Conservation (phyloP, 441 rosid genomes). For the Erodium trifolium region DNA sequence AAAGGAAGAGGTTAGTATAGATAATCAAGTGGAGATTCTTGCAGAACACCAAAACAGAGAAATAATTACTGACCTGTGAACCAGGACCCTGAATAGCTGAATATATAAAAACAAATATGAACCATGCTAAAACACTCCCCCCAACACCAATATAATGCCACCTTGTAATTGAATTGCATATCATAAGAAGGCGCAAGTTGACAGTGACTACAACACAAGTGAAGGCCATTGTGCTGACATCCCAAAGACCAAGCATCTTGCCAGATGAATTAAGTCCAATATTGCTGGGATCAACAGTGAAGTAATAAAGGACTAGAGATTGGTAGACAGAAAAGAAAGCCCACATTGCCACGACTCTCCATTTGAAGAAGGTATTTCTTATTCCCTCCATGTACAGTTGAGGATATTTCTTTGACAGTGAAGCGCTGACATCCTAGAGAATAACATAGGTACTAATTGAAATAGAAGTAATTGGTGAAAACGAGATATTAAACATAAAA, state of each 20-base stretch:
- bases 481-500: too few species aligned
- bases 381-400: slow-evolving; percentile 88
- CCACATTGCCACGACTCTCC: slow-evolving; percentile 88
- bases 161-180: slow-evolving; percentile 84
- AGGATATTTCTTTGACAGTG: slow-evolving; percentile 92
- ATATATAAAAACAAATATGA: slow-evolving; percentile 63
- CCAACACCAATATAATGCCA: slow-evolving; percentile 88
- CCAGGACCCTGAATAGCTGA: slow-evolving; percentile 52
- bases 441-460: background rate
- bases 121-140: slow-evolving; percentile 94
- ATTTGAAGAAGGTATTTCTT: slow-evolving; percentile 69
- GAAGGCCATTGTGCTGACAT: slow-evolving; percentile 94
- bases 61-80: slow-evolving; percentile 44
- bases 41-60: slow-evolving; percentile 1
- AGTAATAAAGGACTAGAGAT: slow-evolving; percentile 70
- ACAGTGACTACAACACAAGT: slow-evolving; percentile 92
- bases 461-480: too few species aligned
- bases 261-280: slow-evolving; percentile 68
- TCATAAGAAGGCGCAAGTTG: slow-evolving; percentile 91
- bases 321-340: slow-evolving; percentile 88
- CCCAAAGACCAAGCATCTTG: slow-evolving; percentile 88
- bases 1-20: slow-evolving; percentile 20
- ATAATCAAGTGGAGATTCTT: background rate
- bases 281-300: slow-evolving; percentile 52
- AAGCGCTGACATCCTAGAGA: slow-evolving; percentile 83